Evolutionary conservation across 164 flowering plant genomes (phyloP).

Genomic region (Magnolia kwangsiensis): DNA sequence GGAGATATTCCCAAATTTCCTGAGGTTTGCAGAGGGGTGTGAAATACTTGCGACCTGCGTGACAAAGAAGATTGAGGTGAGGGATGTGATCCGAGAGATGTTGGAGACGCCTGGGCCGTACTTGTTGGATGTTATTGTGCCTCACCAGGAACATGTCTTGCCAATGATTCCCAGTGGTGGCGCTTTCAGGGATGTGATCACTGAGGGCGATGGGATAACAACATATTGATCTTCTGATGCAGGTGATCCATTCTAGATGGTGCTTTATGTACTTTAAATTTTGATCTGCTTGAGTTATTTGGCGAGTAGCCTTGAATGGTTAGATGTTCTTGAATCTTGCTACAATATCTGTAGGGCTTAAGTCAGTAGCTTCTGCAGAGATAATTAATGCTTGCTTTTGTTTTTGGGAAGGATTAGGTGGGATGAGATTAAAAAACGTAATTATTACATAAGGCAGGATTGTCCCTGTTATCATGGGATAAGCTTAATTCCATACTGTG

Average conservation of each 20-base stretch:
- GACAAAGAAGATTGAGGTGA: slow-evolving; percentile 40
- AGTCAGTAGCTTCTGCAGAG: background rate
- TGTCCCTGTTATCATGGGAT: too few relatives aligned
- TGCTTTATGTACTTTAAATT: background rate
- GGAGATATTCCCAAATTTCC: slow-evolving; percentile 58
- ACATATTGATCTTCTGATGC: slow-evolving; percentile 25
- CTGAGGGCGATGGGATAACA: slow-evolving; percentile 55
- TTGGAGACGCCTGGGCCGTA: slow-evolving; percentile 71
- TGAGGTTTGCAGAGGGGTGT: slow-evolving; percentile 64
- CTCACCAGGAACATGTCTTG: slow-evolving; percentile 74
- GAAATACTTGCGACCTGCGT: slow-evolving; percentile 64
- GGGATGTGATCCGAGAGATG: slow-evolving; percentile 59
- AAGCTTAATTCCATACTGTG: too few relatives aligned
- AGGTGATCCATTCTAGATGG: background rate
- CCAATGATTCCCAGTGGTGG: slow-evolving; percentile 79
- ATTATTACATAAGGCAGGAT: too few relatives aligned
- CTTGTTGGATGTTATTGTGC: slow-evolving; percentile 64
- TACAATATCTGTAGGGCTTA: background rate
- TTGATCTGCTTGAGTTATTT: too few relatives aligned
- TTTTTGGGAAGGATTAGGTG: too few relatives aligned
- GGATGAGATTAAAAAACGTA: too few relatives aligned
- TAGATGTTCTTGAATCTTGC: background rate
- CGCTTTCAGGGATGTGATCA: slow-evolving; percentile 60
- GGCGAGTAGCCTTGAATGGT: background rate
- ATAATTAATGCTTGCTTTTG: background rate